Evolutionary conservation across 495 filamentous ascomycete genomes (phyloP).

Genomic region (Neurospora sp.): DNA sequence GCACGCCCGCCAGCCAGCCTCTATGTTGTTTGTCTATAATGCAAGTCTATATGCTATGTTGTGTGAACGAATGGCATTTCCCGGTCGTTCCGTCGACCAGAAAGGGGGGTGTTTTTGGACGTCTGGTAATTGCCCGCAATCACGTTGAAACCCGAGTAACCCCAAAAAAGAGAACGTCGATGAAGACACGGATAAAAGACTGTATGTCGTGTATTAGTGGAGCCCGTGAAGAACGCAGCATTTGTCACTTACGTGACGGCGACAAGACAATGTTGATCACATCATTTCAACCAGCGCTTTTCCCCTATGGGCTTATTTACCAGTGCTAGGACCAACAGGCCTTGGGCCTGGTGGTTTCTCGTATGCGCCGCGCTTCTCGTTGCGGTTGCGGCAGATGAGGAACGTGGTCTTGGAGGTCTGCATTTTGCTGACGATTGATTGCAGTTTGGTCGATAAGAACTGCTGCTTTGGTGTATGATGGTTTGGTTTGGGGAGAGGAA

Average conservation of each 20-base stretch:
- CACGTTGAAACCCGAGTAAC: not conserved
- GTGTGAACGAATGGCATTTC: not conserved
- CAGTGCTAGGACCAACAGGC: not conserved
- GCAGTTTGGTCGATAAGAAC: too few relatives aligned
- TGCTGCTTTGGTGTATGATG: too few relatives aligned
- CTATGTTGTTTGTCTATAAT: not conserved
- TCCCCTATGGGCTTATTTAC: not conserved
- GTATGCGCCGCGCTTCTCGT: not conserved
- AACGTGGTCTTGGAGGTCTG: not conserved
- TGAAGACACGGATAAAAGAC: not conserved
- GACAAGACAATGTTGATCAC: not conserved
- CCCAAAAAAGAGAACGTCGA: not conserved
- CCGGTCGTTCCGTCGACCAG: not conserved
- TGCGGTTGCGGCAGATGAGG: not conserved
- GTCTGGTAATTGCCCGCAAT: not conserved
- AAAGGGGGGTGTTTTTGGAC: not conserved
- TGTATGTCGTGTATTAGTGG: not conserved
- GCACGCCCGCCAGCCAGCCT: not conserved
- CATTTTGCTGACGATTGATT: too few relatives aligned
- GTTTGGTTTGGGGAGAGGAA: too few relatives aligned
- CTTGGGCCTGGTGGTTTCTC: not conserved
- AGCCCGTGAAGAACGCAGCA: not conserved
- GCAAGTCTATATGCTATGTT: not conserved
- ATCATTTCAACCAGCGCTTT: not conserved
- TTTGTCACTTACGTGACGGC: not conserved